These are phyloP conservation scores for Apiosordaria backusii DNA, from an alignment of 495 filamentous ascomycete genomes.

Conservation along the genomic window DNA sequence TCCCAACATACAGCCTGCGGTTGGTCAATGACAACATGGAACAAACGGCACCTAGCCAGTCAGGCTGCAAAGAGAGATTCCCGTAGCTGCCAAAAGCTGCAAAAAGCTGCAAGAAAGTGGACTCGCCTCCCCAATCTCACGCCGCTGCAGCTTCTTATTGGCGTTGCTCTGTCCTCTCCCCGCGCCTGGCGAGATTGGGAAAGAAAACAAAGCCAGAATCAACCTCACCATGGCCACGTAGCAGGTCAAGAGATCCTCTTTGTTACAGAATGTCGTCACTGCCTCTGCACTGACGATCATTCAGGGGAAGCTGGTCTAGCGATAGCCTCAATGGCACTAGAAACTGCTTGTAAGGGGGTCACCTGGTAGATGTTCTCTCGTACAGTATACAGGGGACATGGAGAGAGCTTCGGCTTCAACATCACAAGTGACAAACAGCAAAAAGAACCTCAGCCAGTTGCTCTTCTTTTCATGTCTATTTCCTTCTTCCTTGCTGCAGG, in stretches of 20 bases:
- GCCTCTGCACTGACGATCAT: not conserved
- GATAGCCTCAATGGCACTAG: too few species aligned
- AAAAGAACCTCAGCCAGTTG: too few species aligned
- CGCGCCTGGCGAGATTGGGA: slow-evolving; percentile 9
- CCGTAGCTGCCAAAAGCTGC: not conserved
- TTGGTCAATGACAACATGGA: not conserved
- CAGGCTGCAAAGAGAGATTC: not conserved
- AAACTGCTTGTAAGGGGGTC: not conserved
- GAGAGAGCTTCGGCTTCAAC: not conserved
- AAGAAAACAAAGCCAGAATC: slow-evolving; percentile 11
- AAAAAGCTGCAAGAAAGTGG: slow-evolving; percentile 5
- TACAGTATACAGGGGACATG: not conserved
- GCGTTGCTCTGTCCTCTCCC: slow-evolving; percentile 13
- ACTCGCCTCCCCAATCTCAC: not conserved
- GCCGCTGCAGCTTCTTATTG: slow-evolving; percentile 13
- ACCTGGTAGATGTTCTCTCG: too few species aligned
- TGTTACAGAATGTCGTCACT: slow-evolving; percentile 2
- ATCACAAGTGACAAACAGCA: not conserved
- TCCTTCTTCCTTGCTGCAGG: not conserved
- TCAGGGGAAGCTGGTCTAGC: not conserved
- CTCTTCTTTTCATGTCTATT: too few species aligned
- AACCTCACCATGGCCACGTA: not conserved
- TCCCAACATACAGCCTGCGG: not conserved
- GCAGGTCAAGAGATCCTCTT: not conserved
- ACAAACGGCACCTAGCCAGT: not conserved